Base-by-base conservation (phyloP, 495 filamentous ascomycete species). In the Platismatia glauca region DNA sequence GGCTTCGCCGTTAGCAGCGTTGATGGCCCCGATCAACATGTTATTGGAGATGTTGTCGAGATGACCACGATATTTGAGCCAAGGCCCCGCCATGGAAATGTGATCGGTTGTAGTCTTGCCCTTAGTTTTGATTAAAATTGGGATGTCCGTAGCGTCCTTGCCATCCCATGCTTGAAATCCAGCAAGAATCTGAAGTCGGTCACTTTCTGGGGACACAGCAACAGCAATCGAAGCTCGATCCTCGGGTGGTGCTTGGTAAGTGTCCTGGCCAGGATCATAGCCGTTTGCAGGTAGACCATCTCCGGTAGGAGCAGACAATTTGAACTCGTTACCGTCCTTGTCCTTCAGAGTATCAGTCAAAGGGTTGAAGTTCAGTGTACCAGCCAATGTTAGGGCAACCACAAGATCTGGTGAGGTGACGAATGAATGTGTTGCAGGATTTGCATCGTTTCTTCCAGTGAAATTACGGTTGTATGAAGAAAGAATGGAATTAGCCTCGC, bases 31-130 rank as follows among this genome's bases (percentile, higher is more conserved):
- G 71, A 98, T 97, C 76, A 98, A 79, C 92, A 97, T 96, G 85
- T 98, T 98, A 86, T 97, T 97, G 72, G 95, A 97, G 82, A 98
- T 97, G 84, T 98, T 98, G 83, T 98, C 95, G 73, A 98, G 83
- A 76, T 98, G 94, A 56, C 94, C 94, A 84, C 95, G 91, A 85
- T 98, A 98, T 83, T 98, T 98, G 77, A 98, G 84, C 94, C 94
- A 98, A 55, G 94, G 94, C 67, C 94, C 94, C 72, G 94, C 94
- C 90, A 93, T 97, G 64, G 95, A 97, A 78, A 98, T 98, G 82
- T 97, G 95, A 71, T 98, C 94, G 67, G 94, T 98, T 63, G 94
- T 98, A 65, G 95, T 97, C 87, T 98, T 98, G 75, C 94, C 94
- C 79, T 96, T 77, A 65, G 87, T 83, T 86, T 98, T 98, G 84